These are phyloP conservation scores for Cladosporium austrohemisphaericum DNA, from an alignment of 2,329 filamentous ascomycete species.

Conservation along the genomic window DNA sequence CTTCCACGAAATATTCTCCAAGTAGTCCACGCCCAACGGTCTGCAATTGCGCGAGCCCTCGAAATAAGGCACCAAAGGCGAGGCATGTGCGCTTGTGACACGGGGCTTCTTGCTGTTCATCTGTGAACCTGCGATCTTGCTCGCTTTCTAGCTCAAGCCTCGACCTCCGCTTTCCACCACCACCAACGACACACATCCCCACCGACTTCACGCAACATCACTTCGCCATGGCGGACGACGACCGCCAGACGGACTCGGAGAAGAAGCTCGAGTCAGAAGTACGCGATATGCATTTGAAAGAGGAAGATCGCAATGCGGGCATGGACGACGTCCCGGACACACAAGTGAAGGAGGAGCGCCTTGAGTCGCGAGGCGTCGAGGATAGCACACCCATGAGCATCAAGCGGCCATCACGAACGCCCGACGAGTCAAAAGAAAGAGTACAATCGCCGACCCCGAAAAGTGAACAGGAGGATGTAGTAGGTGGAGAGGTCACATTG, in stretches of 20 bases:
- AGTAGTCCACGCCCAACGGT: too few relatives aligned
- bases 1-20: neutral
- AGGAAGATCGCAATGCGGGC: constrained; percentile 31
- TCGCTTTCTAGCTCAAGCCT: constrained; percentile 9
- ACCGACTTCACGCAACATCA: too few relatives aligned
- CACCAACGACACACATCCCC: constrained; percentile 20
- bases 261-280: constrained; percentile 40
- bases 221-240: constrained; percentile 41
- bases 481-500: constrained; percentile 59
- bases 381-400: constrained; percentile 3
- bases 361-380: constrained; percentile 16
- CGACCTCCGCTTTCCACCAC: constrained; percentile 21
- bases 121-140: constrained; percentile 17
- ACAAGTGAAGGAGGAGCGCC: constrained; percentile 23
- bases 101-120: neutral
- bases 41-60: too few relatives aligned
- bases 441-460: constrained; percentile 37
- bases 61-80: neutral
- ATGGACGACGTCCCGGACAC: constrained; percentile 28
- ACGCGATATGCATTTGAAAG: constrained; percentile 45
- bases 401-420: constrained; percentile 27
- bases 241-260: constrained; percentile 31
- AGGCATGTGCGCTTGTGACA: constrained; percentile 10
- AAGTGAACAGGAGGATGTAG: constrained; percentile 49
- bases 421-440: constrained; percentile 25